Evolutionary conservation across 805 yeast genomes (phyloP).

Genomic region (Myxozyma lipomycoides): DNA sequence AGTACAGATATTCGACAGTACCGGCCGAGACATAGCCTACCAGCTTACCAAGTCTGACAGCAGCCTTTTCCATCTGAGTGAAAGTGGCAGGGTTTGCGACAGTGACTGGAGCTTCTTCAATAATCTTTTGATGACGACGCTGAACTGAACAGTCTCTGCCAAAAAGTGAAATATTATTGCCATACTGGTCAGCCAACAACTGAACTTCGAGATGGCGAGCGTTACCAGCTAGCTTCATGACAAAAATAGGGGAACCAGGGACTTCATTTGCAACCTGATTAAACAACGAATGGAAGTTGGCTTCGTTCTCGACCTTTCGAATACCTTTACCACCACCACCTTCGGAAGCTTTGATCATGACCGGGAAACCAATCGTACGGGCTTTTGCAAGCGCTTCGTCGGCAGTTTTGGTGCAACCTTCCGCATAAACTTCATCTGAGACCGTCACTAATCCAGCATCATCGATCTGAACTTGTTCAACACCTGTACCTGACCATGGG

Average conservation of each 20-base stretch:
- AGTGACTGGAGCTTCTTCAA: constrained; percentile 99
- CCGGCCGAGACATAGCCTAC: constrained; percentile 99
- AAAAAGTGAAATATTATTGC: constrained; percentile 92
- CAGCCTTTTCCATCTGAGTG: constrained; percentile 90
- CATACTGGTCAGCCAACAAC: constrained; percentile 95
- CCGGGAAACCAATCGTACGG: constrained; percentile 88
- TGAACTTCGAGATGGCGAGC: constrained; percentile 99
- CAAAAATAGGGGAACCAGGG: constrained; percentile 97
- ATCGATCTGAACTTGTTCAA: constrained; percentile 73
- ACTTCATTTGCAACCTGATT: constrained; percentile 95
- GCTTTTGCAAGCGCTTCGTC: constrained; percentile 89
- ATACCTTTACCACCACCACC: constrained; percentile 99
- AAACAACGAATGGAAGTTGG: constrained; percentile 70
- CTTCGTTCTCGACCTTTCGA: constrained; percentile 85
- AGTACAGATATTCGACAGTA: constrained; percentile 95
- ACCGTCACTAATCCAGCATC: constrained; percentile 76
- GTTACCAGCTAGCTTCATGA: constrained; percentile 94
- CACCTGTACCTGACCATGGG: constrained; percentile 99
- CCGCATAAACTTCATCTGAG: constrained; percentile 70
- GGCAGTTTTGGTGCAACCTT: constrained; percentile 83
- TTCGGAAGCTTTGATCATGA: constrained; percentile 98
- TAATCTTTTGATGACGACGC: constrained; percentile 98
- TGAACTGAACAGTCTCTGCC: constrained; percentile 99
- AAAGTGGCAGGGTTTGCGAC: constrained; percentile 84
- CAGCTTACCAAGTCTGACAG: constrained; percentile 91